Percentiles rank a stretch among this genome's conserved stretches.
Conservation (phyloP, 768 basidiomycete genomes). For the Ephemerocybe angulata region DNA sequence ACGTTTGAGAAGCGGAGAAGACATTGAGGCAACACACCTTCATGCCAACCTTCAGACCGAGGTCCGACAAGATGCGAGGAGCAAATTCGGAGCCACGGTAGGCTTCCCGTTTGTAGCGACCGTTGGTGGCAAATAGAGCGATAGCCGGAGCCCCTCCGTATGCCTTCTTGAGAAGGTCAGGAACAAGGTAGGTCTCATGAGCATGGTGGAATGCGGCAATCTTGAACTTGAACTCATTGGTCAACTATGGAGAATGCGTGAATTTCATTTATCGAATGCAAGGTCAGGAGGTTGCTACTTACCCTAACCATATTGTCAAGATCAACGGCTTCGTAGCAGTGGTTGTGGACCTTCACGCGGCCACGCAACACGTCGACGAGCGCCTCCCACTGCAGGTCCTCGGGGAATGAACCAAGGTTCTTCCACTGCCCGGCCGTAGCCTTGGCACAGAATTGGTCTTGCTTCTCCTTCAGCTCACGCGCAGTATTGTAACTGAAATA, state of each 20-base stretch:
- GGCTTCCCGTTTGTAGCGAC: conserved; percentile 69
- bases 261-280: too few species aligned
- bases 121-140: conserved; percentile 65
- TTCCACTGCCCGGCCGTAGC: conserved; percentile 47
- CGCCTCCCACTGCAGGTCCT: conserved; percentile 70
- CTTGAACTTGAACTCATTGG: conserved; percentile 68
- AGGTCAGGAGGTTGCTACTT: conserved; percentile 6
- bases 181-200: conserved; percentile 83
- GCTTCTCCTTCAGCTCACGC: conserved; percentile 54
- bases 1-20: too few species aligned
- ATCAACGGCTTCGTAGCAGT: conserved; percentile 64
- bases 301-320: conserved; percentile 66
- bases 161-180: conserved; percentile 67
- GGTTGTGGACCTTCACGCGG: conserved; percentile 66
- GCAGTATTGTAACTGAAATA: conserved; percentile 55
- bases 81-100: conserved; percentile 80
- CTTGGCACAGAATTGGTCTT: conserved; percentile 60
- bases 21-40: too few species aligned
- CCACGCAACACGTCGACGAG: conserved; percentile 76
- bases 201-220: conserved; percentile 78
- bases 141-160: conserved; percentile 69
- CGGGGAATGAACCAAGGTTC: conserved; percentile 53
- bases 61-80: conserved; percentile 61
- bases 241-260: conserved; percentile 35
- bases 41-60: conserved; percentile 69